Evolutionary conservation across 192 early-diverging fungal species (phyloP), one percentile per base, ranked within the genome.

Genomic region (Entophlyctis luteolus): DNA sequence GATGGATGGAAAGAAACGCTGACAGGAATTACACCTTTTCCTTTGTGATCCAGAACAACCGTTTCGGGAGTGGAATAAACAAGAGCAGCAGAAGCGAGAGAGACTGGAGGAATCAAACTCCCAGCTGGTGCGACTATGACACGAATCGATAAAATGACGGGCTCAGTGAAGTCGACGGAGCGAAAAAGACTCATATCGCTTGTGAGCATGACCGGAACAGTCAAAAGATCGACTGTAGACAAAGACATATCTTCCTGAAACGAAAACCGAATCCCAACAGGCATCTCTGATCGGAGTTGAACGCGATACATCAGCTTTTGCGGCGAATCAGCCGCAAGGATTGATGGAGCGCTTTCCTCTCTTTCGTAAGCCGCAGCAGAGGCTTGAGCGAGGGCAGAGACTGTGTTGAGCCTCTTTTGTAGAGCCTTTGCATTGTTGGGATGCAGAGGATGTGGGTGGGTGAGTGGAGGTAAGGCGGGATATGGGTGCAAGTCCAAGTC

Each of bases 121-220:
- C 16, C 47, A 12, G 20, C 27, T 27, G n/a, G 8, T 27, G 62
- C 48, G n/a, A 38, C 33, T 33, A 10, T 36, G 56, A 38, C 18
- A 27, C 5, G 8, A 18, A 29, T 33, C 0, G 4, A 20, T 14
- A 50, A 14, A 14, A 22, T 34, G 6, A 52, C 49, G 32, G 38
- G 16, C 4, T 39, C 20, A 12, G 34, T 42, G 45, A 67, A 67
- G 37, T 67, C 65, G 12, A 45, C 25, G 22, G 31, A 10, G 8
- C 65, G 50, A 31, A 58, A 67, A 0, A 67, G 53, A 18, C 65
- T 39, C 37, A 67, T 67, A n/a, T 67, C 65, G 33, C 50, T 55
- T 34, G 65, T 12, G 23, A 67, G 38, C 48, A 67, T 55, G 20
- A 55, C 2, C 8, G 50, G 32, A 12, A 67, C 14, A 8, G 27